These are phyloP conservation scores for Boechera retrofracta DNA, from an alignment of 345 rosid genomes.

Conservation along the genomic window DNA sequence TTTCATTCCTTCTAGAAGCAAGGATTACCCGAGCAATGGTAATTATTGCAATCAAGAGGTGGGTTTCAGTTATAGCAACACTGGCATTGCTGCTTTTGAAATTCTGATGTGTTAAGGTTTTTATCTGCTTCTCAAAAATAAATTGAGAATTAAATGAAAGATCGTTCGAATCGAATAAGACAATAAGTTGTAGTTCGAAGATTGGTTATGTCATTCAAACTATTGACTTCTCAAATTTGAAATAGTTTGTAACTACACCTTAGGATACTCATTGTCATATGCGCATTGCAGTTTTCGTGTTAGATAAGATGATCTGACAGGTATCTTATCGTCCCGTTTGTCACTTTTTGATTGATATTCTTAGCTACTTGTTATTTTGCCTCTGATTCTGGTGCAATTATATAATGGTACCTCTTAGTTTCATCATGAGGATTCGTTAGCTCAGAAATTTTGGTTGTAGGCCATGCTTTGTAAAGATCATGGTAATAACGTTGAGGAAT, in stretches of 20 bases:
- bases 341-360: constrained; percentile 13
- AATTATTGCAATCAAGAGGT: constrained; percentile 47
- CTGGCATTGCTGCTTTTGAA: neutral
- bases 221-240: neutral
- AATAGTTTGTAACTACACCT: neutral
- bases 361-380: constrained; percentile 4
- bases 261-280: constrained; percentile 6
- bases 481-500: constrained; percentile 14
- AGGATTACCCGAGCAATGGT: constrained; percentile 28
- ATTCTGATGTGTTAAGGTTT: neutral
- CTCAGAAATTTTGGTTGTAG: constrained; percentile 10
- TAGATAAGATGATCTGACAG: neutral
- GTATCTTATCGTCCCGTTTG: neutral
- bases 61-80: constrained; percentile 35
- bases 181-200: no score
- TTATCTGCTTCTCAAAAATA: neutral
- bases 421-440: neutral
- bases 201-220: no score
- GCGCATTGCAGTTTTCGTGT: neutral
- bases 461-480: constrained; percentile 3
- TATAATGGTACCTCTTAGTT: constrained; percentile 16
- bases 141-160: neutral
- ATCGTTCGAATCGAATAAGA: neutral
- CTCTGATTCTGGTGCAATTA: neutral
- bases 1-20: constrained; percentile 26